Base-by-base conservation (phyloP, 768 basidiomycete genomes). In the Postia placenta region DNA sequence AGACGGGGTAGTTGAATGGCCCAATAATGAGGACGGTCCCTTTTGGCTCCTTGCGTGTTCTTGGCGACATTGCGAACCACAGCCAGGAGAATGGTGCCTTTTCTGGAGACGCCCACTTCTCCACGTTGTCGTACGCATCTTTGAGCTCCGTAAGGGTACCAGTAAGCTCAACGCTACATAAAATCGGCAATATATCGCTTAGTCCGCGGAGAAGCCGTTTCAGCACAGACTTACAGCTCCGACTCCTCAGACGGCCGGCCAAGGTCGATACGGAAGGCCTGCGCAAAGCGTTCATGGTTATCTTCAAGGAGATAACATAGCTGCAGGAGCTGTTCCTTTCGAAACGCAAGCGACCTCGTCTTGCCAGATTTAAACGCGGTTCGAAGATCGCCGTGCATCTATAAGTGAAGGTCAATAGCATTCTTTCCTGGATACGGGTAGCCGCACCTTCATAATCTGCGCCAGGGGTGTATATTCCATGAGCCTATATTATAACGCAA, bases 1-100 rank as follows among this genome's bases (percentile, higher is more conserved):
- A 84, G 11, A 87, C 50, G 0, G 86, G 87, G 57, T 83, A 88
- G 63, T 87, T 88, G 74, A 86, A 88, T 0, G 85, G 83, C 30
- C 70, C 73, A 50, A 89, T 84, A 56, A 86, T 76, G 46, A 87
- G 67, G 0, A 84, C 74, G 23, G 80, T 74, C 2, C 87, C 87
- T 63, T 91, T 92, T 33, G 90, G 73, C 56, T 87, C 85, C 56
- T 87, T 85, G 48, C 78, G 72, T 3, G 87, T 72, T 11, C 74
- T 69, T 1, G 88, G 87, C 6, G 73, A 69, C 74, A 87, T 78
- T 0, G 78, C 67, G 5, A 68, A 69, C 58, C 72, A 86, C 56
- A 74, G 80, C 45, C 85, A 14, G 24, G 64, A 72, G 57, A 85
- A 85, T 0, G 74, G 58, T 2, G 80, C 73, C 27, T 66, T 74